Conservation (phyloP, 441 rosid genomes). For the Jatropha podagrica region DNA sequence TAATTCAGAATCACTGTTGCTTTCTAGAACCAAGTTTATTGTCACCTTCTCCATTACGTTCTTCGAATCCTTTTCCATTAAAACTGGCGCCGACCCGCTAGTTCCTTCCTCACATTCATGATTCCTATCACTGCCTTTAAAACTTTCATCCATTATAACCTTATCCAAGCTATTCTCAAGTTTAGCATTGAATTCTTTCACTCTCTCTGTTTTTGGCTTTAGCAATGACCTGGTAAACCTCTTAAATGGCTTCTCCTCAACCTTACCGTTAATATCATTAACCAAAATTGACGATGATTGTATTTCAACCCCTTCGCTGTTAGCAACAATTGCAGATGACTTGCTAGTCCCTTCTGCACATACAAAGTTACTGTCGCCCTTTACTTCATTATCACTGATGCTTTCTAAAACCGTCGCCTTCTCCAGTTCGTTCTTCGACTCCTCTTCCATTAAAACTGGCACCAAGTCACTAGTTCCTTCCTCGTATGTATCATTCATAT, state of each 20-base stretch:
- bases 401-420: conserved; percentile 3
- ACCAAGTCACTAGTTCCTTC: conserved; percentile 21
- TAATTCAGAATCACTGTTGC: conserved; percentile 5
- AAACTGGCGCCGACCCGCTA: conserved; percentile 21
- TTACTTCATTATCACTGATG: conserved; percentile 5
- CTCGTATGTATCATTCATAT: conserved; percentile 21
- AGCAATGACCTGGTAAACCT: conserved; percentile 78
- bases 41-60: not conserved
- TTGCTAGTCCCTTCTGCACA: conserved; percentile 9
- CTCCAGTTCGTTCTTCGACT: not conserved
- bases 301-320: conserved; percentile 5
- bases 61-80: conserved; percentile 15
- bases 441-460: conserved; percentile 23
- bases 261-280: conserved; percentile 30
- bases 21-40: not conserved
- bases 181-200: conserved; percentile 12
- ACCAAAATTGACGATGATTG: conserved; percentile 20
- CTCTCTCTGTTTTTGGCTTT: conserved; percentile 42
- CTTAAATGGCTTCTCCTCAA: conserved; percentile 37
- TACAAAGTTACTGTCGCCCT: not conserved
- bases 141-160: not conserved
- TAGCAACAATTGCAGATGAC: conserved; percentile 2
- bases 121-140: conserved; percentile 10
- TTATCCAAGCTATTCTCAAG: conserved; percentile 12
- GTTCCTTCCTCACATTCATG: conserved; percentile 25